Conservation (phyloP, 352 stramenopile genomes). For the Phytophthora fragariaefolia region DNA sequence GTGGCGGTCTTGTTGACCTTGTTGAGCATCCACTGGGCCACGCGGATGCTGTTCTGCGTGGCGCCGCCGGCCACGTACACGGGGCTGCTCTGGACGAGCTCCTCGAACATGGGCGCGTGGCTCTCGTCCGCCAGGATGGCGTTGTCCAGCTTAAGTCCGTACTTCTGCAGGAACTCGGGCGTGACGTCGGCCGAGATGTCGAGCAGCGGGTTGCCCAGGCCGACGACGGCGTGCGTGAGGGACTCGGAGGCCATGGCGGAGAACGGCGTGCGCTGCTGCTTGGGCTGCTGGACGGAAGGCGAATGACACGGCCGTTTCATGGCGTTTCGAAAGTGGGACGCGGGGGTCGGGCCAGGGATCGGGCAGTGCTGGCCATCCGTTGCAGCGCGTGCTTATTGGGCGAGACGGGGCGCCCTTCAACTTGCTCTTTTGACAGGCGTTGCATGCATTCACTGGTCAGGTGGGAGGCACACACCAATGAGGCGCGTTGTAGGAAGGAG, state of each 20-base stretch:
- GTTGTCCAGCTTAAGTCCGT: slow-evolving; percentile 95
- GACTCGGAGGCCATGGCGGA: slow-evolving; percentile 37
- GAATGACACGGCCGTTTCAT: slow-evolving; percentile 32
- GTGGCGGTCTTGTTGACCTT: slow-evolving; percentile 83
- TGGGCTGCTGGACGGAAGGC: slow-evolving; percentile 31
- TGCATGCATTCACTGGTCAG: no score
- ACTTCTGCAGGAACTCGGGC: slow-evolving; percentile 96
- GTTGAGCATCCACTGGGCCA: slow-evolving; percentile 99
- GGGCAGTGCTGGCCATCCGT: not conserved
- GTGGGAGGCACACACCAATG: no score
- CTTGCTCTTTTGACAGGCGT: no score
- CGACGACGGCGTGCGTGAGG: slow-evolving; percentile 88
- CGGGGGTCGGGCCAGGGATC: not conserved
- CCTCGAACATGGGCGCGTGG: slow-evolving; percentile 97
- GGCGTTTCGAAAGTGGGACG: slow-evolving; percentile 17
- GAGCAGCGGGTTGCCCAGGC: slow-evolving; percentile 98
- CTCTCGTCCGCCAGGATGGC: slow-evolving; percentile 98
- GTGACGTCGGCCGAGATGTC: slow-evolving; percentile 97
- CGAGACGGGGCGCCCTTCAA: not conserved
- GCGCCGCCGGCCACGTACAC: slow-evolving; percentile 98
- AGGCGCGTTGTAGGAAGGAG: no score
- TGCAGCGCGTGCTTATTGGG: not conserved
- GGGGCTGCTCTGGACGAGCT: slow-evolving; percentile 92
- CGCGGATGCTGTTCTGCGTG: slow-evolving; percentile 99
- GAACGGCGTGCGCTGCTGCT: slow-evolving; percentile 19